Evolutionary conservation across 768 basidiomycete species (phyloP).

Genomic region (Mrakia hoshinonis): DNA sequence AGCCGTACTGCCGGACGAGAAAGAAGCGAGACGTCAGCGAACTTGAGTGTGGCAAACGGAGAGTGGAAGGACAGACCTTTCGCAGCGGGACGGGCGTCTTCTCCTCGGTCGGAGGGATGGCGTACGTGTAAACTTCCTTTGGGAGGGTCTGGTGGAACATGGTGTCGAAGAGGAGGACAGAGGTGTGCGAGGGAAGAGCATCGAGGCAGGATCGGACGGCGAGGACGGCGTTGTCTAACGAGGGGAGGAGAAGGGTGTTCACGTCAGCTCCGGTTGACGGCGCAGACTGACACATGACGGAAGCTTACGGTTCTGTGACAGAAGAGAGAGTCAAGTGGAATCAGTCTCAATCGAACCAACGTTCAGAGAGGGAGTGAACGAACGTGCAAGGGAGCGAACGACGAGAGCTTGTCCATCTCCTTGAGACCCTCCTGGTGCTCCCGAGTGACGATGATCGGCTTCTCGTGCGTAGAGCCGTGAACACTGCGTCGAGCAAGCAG

Average conservation of each 20-base stretch:
- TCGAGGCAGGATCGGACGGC: conserved; percentile 50
- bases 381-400: conserved; percentile 65
- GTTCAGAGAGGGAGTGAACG: conserved; percentile 9
- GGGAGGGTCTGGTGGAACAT: conserved; percentile 70
- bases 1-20: conserved; percentile 53
- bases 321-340: too few species aligned
- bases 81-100: conserved; percentile 59
- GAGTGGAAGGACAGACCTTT: conserved; percentile 43
- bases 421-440: conserved; percentile 65
- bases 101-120: conserved; percentile 51
- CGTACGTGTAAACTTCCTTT: conserved; percentile 64
- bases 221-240: conserved; percentile 41
- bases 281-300: neutral
- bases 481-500: conserved; percentile 66
- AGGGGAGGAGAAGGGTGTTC: neutral
- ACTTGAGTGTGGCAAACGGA: too few species aligned
- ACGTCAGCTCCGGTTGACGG: neutral
- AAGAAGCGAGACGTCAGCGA: neutral
- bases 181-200: conserved; percentile 52
- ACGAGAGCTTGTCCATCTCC: conserved; percentile 54
- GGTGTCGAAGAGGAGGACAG: conserved; percentile 81
- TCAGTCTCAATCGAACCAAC: neutral
- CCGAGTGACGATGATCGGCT: conserved; percentile 59
- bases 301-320: conserved; percentile 36
- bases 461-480: conserved; percentile 71